Evolutionary conservation across 2,329 filamentous ascomycete genomes (phyloP).

Genomic region (Dactylellina drechsleri): DNA sequence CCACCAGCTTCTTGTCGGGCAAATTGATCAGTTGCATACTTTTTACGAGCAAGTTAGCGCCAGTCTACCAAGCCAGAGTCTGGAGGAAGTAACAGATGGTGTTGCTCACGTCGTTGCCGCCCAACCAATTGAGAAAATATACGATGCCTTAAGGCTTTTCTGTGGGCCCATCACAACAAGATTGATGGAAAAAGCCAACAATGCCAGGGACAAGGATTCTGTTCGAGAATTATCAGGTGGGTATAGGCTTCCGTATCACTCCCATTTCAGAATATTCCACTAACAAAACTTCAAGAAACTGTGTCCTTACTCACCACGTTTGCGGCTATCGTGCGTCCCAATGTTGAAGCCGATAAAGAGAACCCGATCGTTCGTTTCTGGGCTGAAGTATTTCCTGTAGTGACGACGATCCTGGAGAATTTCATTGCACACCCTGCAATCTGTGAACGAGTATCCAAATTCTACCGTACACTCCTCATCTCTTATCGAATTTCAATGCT

Average conservation of each 20-base stretch:
- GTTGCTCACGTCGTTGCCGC: conserved; percentile 90
- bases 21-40: conserved; percentile 84
- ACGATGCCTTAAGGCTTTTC: conserved; percentile 87
- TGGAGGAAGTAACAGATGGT: conserved; percentile 96
- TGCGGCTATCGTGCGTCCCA: conserved; percentile 79
- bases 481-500: conserved; percentile 91
- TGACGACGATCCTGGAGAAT: conserved; percentile 85
- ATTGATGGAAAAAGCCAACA: conserved; percentile 86
- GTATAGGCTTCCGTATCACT: neutral
- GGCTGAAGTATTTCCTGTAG: conserved; percentile 88
- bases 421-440: conserved; percentile 89
- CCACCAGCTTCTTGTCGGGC: conserved; percentile 81
- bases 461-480: conserved; percentile 96
- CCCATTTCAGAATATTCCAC: conserved; percentile 20
- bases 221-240: conserved; percentile 86
- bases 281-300: conserved; percentile 70
- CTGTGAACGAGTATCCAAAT: conserved; percentile 90
- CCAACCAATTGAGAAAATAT: conserved; percentile 81
- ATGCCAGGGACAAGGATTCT: conserved; percentile 81
- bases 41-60: conserved; percentile 94
- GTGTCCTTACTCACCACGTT: conserved; percentile 92
- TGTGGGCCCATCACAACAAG: conserved; percentile 88
- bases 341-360: conserved; percentile 75
- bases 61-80: conserved; percentile 82
- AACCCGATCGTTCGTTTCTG: conserved; percentile 97